A percentile compares a stretch with the other conserved stretches of the same genome.
These are phyloP conservation scores for Xylaria sp. DNA, from an alignment of 2,329 filamentous ascomycete species.

Conservation along the genomic window DNA sequence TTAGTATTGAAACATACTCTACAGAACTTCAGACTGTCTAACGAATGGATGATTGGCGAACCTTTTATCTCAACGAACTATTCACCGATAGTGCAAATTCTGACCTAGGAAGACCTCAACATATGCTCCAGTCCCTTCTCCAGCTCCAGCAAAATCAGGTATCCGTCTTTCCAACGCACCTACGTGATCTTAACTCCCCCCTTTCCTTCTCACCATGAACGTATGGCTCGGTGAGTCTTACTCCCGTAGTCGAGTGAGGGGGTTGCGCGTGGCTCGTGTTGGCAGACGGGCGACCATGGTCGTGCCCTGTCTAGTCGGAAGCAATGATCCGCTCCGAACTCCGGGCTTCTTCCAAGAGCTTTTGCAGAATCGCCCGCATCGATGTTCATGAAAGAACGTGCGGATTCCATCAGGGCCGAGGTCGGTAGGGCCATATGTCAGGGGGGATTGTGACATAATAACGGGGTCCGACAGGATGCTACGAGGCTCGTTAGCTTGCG, in stretches of 20 bases:
- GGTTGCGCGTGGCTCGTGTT: conserved; percentile 18
- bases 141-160: not conserved
- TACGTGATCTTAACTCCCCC: not conserved
- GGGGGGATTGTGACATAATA: conserved; percentile 51
- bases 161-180: not conserved
- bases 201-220: not conserved
- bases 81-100: not conserved
- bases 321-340: not conserved
- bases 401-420: conserved; percentile 53
- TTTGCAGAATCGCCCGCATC: conserved; percentile 50
- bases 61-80: not conserved
- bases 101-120: not conserved
- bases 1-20: not conserved
- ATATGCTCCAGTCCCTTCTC: not conserved
- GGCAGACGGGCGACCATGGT: conserved; percentile 29
- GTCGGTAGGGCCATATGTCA: conserved; percentile 54
- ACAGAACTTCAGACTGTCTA: not conserved
- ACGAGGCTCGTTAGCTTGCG: conserved; percentile 5
- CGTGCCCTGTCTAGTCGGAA: conserved; percentile 29
- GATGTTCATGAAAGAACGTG: conserved; percentile 53
- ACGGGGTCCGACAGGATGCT: conserved; percentile 55
- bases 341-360: conserved; percentile 41
- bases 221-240: not conserved
- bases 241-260: not conserved
- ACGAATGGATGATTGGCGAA: not conserved